Base-by-base conservation (phyloP, 345 rosid genomes). In the Alliaria petiolata region DNA sequence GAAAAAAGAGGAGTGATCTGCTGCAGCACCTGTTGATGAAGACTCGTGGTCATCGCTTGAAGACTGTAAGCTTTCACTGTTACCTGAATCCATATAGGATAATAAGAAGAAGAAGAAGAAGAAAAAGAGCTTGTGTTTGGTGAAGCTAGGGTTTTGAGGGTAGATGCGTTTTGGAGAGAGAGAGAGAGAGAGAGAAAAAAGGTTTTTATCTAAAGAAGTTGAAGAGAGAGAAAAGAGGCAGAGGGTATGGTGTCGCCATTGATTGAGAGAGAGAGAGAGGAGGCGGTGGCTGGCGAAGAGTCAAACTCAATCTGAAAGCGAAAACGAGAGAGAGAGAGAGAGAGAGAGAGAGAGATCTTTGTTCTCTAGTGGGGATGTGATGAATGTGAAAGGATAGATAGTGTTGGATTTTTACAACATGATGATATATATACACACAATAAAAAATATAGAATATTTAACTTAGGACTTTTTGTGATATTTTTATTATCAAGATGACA, bases 211-310 rank as follows among this genome's bases (percentile, higher is more conserved):
- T 78, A 65, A 61, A 57, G 87, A 81, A 69, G 83, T 81, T 75
- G 77, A 74, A 83, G 78, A 81, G 83, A 78, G 80, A 66, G 44
- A 35, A 20, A 67, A 65, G 71, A 82, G 74, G 78, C 59, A 83
- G 71, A 70, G 69, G 74, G 83, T 81, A 84, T 84, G 82, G 88
- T 47, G 70, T 70, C 86, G 55, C 80, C 81, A 79, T 78, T 75
- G 81, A 83, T 69, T 31, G 72, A 72, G 78, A 78, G 61, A 62
- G 60, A 76, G 85, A 28, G 25, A 22, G 25, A 74, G 77, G 67
- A 83, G 85, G 76, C 79, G 87, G 83, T 87, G 87, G 93, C 84
- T 81, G 97, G 91, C 91, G 74, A 81, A 81, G 83, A 91, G 96
- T 89, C 97, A 84, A 87, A 84, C 84, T 89, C 96, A 85, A 84